Conservation (phyloP, 352 stramenopile genomes). For the Globisporangium viniferum region DNA sequence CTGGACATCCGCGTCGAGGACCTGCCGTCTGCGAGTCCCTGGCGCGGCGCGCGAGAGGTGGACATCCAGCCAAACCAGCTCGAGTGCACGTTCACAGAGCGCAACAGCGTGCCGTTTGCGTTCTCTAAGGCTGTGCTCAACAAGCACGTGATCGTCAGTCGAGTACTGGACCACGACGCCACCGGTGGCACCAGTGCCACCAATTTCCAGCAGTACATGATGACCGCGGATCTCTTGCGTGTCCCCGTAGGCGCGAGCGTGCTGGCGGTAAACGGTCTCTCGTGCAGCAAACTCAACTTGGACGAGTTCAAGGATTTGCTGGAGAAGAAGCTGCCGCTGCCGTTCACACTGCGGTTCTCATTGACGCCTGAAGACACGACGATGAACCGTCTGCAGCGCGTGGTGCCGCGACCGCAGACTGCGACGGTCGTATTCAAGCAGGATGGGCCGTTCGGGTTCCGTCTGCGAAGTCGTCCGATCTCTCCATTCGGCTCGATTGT, state of each 20-base stretch:
- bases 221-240: constrained; percentile 31
- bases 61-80: constrained; percentile 71
- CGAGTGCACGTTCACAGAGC: constrained; percentile 53
- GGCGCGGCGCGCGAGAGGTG: constrained; percentile 72
- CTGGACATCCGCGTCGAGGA: constrained; percentile 79
- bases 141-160: constrained; percentile 61
- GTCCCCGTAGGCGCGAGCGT: constrained; percentile 60
- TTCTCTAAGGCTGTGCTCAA: constrained; percentile 74
- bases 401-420: constrained; percentile 48
- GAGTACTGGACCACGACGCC: constrained; percentile 38
- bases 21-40: constrained; percentile 68
- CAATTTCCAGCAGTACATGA: constrained; percentile 2
- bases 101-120: constrained; percentile 49
- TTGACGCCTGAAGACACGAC: constrained; percentile 52
- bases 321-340: constrained; percentile 38
- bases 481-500: constrained; percentile 71
- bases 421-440: constrained; percentile 69
- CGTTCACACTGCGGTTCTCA: constrained; percentile 68
- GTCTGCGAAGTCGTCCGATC: constrained; percentile 69
- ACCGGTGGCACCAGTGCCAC: background rate
- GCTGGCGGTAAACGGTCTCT: constrained; percentile 73
- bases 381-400: constrained; percentile 48
- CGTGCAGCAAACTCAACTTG: constrained; percentile 67
- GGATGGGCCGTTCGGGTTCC: constrained; percentile 67
- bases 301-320: constrained; percentile 61